Evolutionary conservation across 177 flowering plant species (phyloP), one percentile per base, ranked within the genome.

Genomic region (Vitis hybrid): DNA sequence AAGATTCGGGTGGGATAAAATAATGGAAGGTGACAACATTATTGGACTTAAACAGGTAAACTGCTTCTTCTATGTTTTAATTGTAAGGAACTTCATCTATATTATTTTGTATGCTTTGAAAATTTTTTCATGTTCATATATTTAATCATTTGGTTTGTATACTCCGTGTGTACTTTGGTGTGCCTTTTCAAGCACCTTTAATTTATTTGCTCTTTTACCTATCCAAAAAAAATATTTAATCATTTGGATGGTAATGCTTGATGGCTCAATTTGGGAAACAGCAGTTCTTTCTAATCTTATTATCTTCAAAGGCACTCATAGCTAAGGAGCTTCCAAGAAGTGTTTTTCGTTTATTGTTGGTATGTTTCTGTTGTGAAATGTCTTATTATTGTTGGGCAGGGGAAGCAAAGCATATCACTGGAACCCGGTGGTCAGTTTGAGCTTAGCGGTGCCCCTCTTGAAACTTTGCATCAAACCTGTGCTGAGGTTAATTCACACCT

Each of bases 401-500:
- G 93, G 65, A 94, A 92, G 76, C 98, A 94, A 89, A 96, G 95
- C 81, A 89, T 96, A 72, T 96, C 99, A 30, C 72, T 96, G 77
- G 99, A 96, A 80, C 98, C 99, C 68, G 99, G 99, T 52, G 99
- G 99, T 60, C 99, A 96, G 74, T 92, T 96, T 82, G 99, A 96
- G 85, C 97, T 96, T 54, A 96, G 99, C 84, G 99, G 99, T 77
- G 98, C 98, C 56, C 98, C 99, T 68, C 89, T 96, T 75, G 97
- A 96, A 80, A 96, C 99, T 67, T 77, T 96, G 58, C 99, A 96
- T 82, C 99, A 96, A 80, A 96, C 99, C 52, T 96, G 98, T 87
- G 99, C 97, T 64, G 99, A 96, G 80, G 97, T 96, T 71, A 94
- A 93, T 81, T 96, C 99, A 65, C 99, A 96, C 72, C 97, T 96